These are phyloP conservation scores for Lepiota subincarnata DNA, from an alignment of 768 basidiomycete genomes.

Conservation along the genomic window DNA sequence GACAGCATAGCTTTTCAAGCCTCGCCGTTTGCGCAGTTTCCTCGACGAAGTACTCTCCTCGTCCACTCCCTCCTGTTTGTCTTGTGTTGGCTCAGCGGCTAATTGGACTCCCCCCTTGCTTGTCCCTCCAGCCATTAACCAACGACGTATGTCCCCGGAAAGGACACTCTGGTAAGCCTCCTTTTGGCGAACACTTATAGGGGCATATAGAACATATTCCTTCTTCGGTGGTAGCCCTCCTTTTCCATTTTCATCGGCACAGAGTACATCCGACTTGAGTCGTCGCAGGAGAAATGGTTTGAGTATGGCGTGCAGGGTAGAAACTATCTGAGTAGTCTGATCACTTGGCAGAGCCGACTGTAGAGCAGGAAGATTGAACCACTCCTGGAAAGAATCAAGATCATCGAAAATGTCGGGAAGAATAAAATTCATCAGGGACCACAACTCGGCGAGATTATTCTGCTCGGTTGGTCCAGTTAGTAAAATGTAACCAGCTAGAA, in stretches of 20 bases:
- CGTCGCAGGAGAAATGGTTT: conserved; percentile 94
- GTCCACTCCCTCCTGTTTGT: conserved; percentile 21
- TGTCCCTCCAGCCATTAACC: conserved; percentile 42
- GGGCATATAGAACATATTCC: conserved; percentile 92
- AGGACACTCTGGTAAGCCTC: conserved; percentile 81
- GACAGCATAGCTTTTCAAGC: conserved; percentile 45
- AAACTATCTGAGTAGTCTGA: conserved; percentile 64
- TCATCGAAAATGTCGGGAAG: conserved; percentile 92
- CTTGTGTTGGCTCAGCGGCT: conserved; percentile 12
- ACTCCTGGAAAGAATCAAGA: conserved; percentile 85
- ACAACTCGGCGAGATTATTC: conserved; percentile 95
- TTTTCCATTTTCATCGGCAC: conserved; percentile 24
- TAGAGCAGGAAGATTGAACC: conserved; percentile 76
- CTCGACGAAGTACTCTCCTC: conserved; percentile 22
- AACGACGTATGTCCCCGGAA: conserved; percentile 63
- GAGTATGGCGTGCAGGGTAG: conserved; percentile 82
- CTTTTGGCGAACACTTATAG: conserved; percentile 78
- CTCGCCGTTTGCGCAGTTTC: conserved; percentile 29
- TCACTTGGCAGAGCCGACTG: conserved; percentile 51
- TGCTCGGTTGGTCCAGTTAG: conserved; percentile 30
- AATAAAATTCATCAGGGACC: conserved; percentile 94
- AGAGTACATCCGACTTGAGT: conserved; percentile 84
- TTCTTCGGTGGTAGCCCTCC: conserved; percentile 77
- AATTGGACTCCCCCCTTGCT: conserved; percentile 16
- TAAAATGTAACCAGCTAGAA: background rate